Conservation (phyloP, 2,329 filamentous ascomycete species). For the Curvularia verruculosa region DNA sequence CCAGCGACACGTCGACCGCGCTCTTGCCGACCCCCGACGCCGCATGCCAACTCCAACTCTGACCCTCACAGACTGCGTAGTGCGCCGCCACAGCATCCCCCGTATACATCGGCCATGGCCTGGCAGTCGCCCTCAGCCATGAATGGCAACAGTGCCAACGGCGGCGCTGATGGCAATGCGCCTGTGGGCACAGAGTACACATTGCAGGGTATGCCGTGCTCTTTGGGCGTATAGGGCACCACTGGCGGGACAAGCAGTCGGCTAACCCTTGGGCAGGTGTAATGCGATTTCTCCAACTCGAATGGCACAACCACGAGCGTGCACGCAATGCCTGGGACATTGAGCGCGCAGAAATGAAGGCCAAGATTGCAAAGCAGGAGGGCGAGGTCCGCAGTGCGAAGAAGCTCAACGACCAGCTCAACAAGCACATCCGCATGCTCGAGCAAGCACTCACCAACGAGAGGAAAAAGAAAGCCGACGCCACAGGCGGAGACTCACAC, state of each 20-base stretch:
- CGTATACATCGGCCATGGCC: conserved; percentile 60
- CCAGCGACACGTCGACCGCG: conserved; percentile 25
- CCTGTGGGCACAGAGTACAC: conserved; percentile 73
- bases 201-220: conserved; percentile 63
- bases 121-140: conserved; percentile 72
- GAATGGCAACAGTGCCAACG: conserved; percentile 61
- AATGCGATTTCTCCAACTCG: conserved; percentile 98
- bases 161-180: conserved; percentile 55
- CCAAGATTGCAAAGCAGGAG: conserved; percentile 91
- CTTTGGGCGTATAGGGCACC: conserved; percentile 5
- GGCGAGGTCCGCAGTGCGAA: conserved; percentile 87
- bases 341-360: conserved; percentile 98
- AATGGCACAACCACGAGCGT: conserved; percentile 98
- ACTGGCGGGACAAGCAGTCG: conserved; percentile 8
- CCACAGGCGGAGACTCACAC: conserved; percentile 57
- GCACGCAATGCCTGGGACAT: conserved; percentile 99
- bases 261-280: conserved; percentile 67
- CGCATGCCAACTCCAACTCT: conserved; percentile 37
- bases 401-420: conserved; percentile 84
- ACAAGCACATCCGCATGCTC: conserved; percentile 87
- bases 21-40: conserved; percentile 34
- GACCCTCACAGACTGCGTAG: conserved; percentile 29
- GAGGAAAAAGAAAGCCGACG: conserved; percentile 67
- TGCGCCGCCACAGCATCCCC: conserved; percentile 28
- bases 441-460: conserved; percentile 88